These are phyloP conservation scores for Claviceps cyperi DNA, from an alignment of 2,329 filamentous ascomycete genomes.

Conservation along the genomic window DNA sequence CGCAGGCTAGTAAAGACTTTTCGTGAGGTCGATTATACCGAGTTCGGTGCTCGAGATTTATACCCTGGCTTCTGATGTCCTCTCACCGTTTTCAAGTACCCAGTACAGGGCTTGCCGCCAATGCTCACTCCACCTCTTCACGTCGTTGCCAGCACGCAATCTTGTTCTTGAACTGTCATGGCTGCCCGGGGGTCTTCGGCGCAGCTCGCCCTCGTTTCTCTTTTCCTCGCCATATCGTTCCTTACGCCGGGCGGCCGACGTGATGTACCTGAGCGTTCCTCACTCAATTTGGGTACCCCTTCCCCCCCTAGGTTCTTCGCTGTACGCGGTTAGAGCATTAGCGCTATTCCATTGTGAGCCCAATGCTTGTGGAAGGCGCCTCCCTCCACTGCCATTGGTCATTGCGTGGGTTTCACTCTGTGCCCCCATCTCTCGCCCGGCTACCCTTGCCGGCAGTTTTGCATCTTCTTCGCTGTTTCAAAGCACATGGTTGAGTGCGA, in stretches of 20 bases:
- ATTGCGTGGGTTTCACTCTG: neutral
- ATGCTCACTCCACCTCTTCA: neutral
- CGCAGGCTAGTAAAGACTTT: neutral
- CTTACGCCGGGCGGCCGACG: neutral
- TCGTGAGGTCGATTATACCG: neutral
- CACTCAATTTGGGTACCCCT: neutral
- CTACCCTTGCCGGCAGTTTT: neutral
- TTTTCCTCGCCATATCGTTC: constrained; percentile 1
- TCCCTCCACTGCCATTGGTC: neutral
- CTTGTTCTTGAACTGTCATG: neutral
- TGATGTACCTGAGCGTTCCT: neutral
- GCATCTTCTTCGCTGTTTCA: constrained; percentile 5
- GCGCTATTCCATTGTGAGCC: constrained; percentile 8
- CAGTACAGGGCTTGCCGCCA: neutral
- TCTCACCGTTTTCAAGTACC: neutral
- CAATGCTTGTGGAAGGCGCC: constrained; percentile 5
- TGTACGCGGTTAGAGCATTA: constrained; percentile 8
- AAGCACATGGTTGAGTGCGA: neutral
- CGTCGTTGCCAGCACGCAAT: neutral
- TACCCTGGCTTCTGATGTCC: neutral
- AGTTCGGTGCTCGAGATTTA: neutral
- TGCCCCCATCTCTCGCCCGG: neutral
- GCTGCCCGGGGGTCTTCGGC: neutral
- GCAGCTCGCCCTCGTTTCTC: neutral
- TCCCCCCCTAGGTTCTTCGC: constrained; percentile 4